Percentiles rank a stretch among this genome's conserved stretches.
These are phyloP conservation scores for Fragaria iinumae DNA, from an alignment of 306 rosid species.

Conservation along the genomic window DNA sequence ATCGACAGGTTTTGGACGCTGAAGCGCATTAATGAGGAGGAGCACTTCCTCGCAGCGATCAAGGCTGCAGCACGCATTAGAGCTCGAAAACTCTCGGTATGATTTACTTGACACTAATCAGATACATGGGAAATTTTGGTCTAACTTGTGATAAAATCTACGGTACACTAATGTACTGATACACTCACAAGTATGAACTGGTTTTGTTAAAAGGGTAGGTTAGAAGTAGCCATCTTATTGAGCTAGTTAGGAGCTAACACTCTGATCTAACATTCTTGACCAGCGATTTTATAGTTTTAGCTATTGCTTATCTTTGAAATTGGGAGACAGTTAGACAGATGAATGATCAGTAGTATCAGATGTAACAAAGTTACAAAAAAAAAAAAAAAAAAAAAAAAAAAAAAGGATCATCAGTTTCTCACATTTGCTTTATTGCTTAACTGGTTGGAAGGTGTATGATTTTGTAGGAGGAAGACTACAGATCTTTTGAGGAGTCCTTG, in stretches of 20 bases:
- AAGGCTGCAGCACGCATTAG: conserved; percentile 72
- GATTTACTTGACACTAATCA: neutral
- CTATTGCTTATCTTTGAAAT: neutral
- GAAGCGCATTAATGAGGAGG: conserved; percentile 60
- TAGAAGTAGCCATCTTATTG: neutral
- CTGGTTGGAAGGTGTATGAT: conserved; percentile 9
- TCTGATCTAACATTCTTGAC: neutral
- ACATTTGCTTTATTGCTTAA: neutral
- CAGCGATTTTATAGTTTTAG: neutral
- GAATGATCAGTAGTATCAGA: neutral
- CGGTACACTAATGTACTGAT: neutral
- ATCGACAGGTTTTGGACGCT: conserved; percentile 78
- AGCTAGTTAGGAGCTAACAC: neutral
- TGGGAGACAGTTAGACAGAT: neutral
- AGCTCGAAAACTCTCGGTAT: conserved; percentile 66
- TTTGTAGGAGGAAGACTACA: conserved; percentile 58
- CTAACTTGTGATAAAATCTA: neutral
- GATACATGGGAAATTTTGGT: neutral
- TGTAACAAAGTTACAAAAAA: neutral
- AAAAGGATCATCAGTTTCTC: neutral
- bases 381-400: neutral
- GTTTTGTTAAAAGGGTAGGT: neutral
- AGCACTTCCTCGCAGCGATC: conserved; percentile 79
- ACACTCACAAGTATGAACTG: neutral
- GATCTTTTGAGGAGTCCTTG: conserved; percentile 50